Evolutionary conservation across 2,329 filamentous ascomycete species (phyloP).

Genomic region (Neofusicoccum ribis): DNA sequence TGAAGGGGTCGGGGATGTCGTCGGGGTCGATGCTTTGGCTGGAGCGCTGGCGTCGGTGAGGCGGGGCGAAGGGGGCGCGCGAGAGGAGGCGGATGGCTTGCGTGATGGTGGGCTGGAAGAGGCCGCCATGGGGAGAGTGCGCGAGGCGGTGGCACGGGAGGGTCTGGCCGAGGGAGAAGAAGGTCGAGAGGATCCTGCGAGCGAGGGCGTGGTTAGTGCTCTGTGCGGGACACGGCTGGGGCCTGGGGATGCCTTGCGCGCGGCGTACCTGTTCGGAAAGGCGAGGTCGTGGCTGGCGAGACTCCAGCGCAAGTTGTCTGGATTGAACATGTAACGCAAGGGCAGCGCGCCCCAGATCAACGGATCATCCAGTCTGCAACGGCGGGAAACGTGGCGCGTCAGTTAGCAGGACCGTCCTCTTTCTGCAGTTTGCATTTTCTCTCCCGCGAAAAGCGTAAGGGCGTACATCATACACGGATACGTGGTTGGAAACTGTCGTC

Average conservation of each 20-base stretch:
- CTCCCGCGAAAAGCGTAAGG: slow-evolving; percentile 14
- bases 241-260: not conserved
- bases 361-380: slow-evolving; percentile 80
- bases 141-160: slow-evolving; percentile 81
- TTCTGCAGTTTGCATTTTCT: not conserved
- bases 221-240: too few relatives aligned
- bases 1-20: slow-evolving; percentile 56
- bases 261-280: slow-evolving; percentile 75
- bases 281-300: slow-evolving; percentile 95
- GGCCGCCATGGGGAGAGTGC: slow-evolving; percentile 77
- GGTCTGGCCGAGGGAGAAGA: slow-evolving; percentile 88
- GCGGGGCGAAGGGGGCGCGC: slow-evolving; percentile 48
- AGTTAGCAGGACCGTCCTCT: slow-evolving; percentile 10
- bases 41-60: not conserved
- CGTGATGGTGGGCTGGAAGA: slow-evolving; percentile 85
- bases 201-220: not conserved
- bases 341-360: slow-evolving; percentile 91
- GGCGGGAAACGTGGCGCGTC: slow-evolving; percentile 23
- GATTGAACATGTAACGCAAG: slow-evolving; percentile 67
- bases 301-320: slow-evolving; percentile 79
- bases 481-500: slow-evolving; percentile 75
- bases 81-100: slow-evolving; percentile 85
- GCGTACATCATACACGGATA: slow-evolving; percentile 71
- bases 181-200: slow-evolving; percentile 65
- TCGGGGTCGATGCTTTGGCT: slow-evolving; percentile 18